Percentiles rank a stretch among this genome's conserved stretches.
These are phyloP conservation scores for Geranium incanum DNA, from an alignment of 441 rosid genomes.

Conservation along the genomic window DNA sequence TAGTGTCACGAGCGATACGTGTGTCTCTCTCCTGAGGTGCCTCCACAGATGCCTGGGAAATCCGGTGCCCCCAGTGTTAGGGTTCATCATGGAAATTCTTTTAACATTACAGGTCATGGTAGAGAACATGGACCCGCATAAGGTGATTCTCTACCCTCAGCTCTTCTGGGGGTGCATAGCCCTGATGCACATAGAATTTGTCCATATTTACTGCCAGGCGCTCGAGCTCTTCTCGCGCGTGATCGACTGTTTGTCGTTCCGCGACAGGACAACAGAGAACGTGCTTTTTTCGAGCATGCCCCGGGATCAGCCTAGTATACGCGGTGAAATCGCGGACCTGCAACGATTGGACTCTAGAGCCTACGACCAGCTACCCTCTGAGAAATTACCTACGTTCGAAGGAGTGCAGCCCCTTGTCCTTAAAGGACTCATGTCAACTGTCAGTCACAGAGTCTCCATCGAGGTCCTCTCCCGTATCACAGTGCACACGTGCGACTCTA, in stretches of 20 bases:
- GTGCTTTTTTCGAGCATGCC: slow-evolving; percentile 99
- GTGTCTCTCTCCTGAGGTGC: slow-evolving; percentile 89
- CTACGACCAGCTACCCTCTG: slow-evolving; percentile 53
- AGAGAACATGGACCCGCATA: slow-evolving; percentile 99
- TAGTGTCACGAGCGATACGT: slow-evolving; percentile 86
- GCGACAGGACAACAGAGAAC: slow-evolving; percentile 89
- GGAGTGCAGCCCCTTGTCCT: slow-evolving; percentile 98
- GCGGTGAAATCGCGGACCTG: slow-evolving; percentile 50
- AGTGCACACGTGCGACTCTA: slow-evolving; percentile 85
- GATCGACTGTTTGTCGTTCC: slow-evolving; percentile 76
- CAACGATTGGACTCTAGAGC: slow-evolving; percentile 59
- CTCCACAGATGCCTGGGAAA: slow-evolving; percentile 94
- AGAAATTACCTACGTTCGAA: slow-evolving; percentile 71
- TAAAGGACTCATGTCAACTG: slow-evolving; percentile 90
- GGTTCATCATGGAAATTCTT: slow-evolving; percentile 93
- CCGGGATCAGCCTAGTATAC: slow-evolving; percentile 61
- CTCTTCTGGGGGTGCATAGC: slow-evolving; percentile 99
- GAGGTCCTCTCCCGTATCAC: slow-evolving; percentile 85
- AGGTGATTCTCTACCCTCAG: slow-evolving; percentile 93
- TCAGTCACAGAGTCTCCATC: slow-evolving; percentile 79
- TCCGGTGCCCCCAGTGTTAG: slow-evolving; percentile 93
- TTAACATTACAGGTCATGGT: slow-evolving; percentile 96
- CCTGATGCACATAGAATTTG: slow-evolving; percentile 97
- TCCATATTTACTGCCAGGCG: slow-evolving; percentile 94
- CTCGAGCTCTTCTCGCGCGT: slow-evolving; percentile 92